phyloP scores from a whole-genome alignment of 306 rosid species.

The Lagenaria siceraria region DNA sequence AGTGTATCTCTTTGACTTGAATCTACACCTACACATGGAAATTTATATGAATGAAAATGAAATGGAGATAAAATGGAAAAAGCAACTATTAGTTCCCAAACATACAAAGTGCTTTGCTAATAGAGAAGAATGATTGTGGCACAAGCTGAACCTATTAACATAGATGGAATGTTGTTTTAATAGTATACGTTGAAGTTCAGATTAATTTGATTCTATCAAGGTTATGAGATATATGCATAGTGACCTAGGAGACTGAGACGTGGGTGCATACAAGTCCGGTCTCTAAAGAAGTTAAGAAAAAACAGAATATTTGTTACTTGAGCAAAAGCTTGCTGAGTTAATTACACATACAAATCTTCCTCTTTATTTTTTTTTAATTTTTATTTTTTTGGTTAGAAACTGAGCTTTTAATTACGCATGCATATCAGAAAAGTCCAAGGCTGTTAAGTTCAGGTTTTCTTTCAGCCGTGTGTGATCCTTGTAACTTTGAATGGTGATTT shows the following conservation, averaged over 20 bases:
- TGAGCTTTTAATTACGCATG: background rate
- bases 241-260: background rate
- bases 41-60: background rate
- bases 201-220: background rate
- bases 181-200: background rate
- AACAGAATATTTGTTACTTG: background rate
- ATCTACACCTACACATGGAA: constrained; percentile 24
- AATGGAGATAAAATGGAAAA: constrained; percentile 1
- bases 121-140: background rate
- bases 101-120: background rate
- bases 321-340: background rate
- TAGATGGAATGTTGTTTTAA: background rate
- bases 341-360: background rate
- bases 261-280: background rate
- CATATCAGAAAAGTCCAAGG: background rate
- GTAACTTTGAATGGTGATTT: background rate
- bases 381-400: background rate
- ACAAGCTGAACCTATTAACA: background rate
- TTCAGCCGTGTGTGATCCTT: background rate
- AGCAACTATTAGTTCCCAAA: background rate
- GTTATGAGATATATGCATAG: background rate
- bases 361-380: too few relatives aligned
- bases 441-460: background rate
- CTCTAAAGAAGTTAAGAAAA: background rate
- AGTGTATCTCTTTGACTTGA: constrained; percentile 24